phyloP scores from a whole-genome alignment of 805 yeast genomes.

The Yueomyces sinensis region DNA sequence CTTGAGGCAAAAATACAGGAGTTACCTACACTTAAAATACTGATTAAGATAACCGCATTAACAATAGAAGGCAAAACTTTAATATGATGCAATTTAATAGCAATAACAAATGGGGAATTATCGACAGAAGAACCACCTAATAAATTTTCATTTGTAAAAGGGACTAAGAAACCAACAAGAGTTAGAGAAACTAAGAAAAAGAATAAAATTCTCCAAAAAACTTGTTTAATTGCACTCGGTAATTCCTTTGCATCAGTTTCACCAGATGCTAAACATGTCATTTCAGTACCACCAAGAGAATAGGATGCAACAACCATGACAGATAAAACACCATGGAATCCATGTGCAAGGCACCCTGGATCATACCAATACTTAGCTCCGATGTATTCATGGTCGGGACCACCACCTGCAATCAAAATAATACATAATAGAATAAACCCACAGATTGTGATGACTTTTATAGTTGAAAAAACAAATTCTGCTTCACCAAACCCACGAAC shows the following conservation, averaged over 20 bases:
- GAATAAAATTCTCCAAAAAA: constrained; percentile 42
- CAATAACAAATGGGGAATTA: constrained; percentile 51
- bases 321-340: constrained; percentile 52
- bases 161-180: constrained; percentile 45
- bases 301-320: constrained; percentile 64
- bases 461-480: constrained; percentile 32
- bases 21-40: constrained; percentile 33
- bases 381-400: constrained; percentile 30
- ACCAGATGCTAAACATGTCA: constrained; percentile 61
- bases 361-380: constrained; percentile 37
- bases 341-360: constrained; percentile 42
- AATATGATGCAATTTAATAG: constrained; percentile 43
- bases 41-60: constrained; percentile 44
- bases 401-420: constrained; percentile 32
- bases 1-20: constrained; percentile 41
- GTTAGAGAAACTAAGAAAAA: constrained; percentile 45
- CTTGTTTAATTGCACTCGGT: constrained; percentile 66
- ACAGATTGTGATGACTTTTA: constrained; percentile 33
- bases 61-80: constrained; percentile 42
- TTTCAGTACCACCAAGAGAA: constrained; percentile 61
- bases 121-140: constrained; percentile 39
- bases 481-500: constrained; percentile 39
- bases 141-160: constrained; percentile 35
- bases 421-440: constrained; percentile 41
- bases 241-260: constrained; percentile 50